These are phyloP conservation scores for Micromonas commoda DNA, from an alignment of 139 green algal species.

Conservation along the genomic window DNA sequence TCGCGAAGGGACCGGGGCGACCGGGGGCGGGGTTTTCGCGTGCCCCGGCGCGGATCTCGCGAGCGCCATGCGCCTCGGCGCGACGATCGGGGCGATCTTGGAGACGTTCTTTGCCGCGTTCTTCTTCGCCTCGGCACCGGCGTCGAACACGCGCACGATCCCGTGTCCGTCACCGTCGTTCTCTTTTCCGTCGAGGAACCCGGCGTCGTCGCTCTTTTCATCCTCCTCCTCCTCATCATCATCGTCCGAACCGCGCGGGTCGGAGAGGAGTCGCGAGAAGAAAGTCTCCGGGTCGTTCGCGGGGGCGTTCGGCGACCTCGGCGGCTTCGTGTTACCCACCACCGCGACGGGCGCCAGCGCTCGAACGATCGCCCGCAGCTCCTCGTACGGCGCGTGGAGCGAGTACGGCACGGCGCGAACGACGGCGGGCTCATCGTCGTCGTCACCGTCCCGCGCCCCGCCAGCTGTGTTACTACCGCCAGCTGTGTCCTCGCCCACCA, in stretches of 20 bases:
- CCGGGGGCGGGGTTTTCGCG: too few species aligned
- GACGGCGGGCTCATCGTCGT: not conserved
- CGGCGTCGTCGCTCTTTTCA: not conserved
- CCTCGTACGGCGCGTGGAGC: conserved; percentile 41
- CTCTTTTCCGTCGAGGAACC: not conserved
- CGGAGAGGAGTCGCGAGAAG: too few species aligned
- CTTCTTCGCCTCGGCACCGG: not conserved
- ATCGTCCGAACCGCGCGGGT: not conserved
- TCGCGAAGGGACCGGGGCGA: too few species aligned
- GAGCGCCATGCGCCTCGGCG: too few species aligned
- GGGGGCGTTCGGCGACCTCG: not conserved
- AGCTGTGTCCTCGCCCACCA: not conserved
- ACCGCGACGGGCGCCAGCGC: not conserved
- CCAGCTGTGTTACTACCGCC: not conserved
- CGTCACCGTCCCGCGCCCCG: not conserved
- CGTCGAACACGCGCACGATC: not conserved
- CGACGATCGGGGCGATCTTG: too few species aligned
- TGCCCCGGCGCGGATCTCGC: too few species aligned
- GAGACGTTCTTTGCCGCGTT: not conserved
- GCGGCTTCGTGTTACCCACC: conserved; percentile 11
- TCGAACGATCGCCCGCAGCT: conserved; percentile 18
- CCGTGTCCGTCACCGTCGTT: not conserved
- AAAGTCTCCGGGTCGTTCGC: not conserved
- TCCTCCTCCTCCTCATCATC: not conserved
- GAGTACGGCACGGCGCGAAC: conserved; percentile 43